phyloP scores from a whole-genome alignment of 164 flowering plant species.

The Magnolia sinica region DNA sequence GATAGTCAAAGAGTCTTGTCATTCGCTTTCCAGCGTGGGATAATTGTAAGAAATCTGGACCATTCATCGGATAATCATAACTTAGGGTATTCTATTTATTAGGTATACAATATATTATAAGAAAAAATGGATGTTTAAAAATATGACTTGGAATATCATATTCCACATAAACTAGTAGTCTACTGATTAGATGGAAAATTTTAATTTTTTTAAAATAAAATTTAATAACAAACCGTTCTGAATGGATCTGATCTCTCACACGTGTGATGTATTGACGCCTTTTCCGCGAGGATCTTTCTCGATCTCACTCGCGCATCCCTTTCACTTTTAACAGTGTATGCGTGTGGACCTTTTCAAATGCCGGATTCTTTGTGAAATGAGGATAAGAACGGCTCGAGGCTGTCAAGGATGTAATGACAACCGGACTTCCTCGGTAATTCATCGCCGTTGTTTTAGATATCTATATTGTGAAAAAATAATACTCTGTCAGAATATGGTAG shows the following conservation, averaged over 20 bases:
- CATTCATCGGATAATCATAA: no score
- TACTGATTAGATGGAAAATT: no score
- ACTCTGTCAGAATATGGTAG: no score
- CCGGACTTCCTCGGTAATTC: background rate
- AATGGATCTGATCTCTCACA: background rate
- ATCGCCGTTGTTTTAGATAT: background rate
- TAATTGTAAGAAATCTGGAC: no score
- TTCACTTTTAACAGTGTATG: no score
- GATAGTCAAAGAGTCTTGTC: background rate
- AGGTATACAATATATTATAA: no score
- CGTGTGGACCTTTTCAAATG: background rate
- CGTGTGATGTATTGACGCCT: background rate
- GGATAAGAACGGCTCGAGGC: background rate
- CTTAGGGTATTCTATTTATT: no score
- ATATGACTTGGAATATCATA: no score
- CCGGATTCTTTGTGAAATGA: background rate
- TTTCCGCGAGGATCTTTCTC: background rate
- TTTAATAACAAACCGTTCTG: background rate
- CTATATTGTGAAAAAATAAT: no score
- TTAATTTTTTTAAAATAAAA: no score
- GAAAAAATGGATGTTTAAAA: no score
- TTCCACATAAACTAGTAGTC: no score
- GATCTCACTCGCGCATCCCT: background rate
- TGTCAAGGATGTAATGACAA: background rate
- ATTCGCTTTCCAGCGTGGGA: background rate